Evolutionary conservation across 345 rosid species (phyloP).

Genomic region (Fremontodendron californicum): DNA sequence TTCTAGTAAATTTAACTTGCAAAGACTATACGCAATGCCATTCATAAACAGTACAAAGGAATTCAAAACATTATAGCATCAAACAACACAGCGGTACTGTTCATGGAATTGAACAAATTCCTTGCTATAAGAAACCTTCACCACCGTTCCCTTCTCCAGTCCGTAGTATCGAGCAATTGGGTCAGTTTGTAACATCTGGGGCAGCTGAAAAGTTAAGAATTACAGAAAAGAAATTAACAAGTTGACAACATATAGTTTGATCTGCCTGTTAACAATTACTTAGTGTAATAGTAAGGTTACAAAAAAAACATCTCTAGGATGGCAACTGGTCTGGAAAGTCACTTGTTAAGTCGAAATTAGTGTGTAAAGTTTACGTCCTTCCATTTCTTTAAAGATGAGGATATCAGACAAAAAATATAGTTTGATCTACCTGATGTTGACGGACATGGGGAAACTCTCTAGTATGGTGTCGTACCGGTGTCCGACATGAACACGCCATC

Average conservation of each 20-base stretch:
- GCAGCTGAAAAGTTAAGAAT: background rate
- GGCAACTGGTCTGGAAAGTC: background rate
- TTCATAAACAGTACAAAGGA: background rate
- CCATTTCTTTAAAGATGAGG: background rate
- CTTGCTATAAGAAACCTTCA: background rate
- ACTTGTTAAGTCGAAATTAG: background rate
- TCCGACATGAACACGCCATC: too few relatives aligned
- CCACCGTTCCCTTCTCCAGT: constrained; percentile 1
- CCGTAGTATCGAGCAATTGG: constrained; percentile 1
- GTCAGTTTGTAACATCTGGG: background rate
- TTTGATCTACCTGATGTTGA: too few relatives aligned
- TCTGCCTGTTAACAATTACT: background rate
- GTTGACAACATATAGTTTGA: background rate
- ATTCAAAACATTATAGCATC: background rate
- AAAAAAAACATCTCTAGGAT: background rate
- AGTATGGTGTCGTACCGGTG: too few relatives aligned
- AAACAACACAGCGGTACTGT: background rate
- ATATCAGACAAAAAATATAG: background rate
- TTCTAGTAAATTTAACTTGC: too few relatives aligned
- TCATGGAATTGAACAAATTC: background rate
- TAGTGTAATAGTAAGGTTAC: background rate
- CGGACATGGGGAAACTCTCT: too few relatives aligned
- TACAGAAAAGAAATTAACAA: background rate
- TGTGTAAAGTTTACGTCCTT: background rate
- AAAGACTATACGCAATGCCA: background rate